Conservation (phyloP, 2,329 filamentous ascomycete species). For the Aulographum hederae region DNA sequence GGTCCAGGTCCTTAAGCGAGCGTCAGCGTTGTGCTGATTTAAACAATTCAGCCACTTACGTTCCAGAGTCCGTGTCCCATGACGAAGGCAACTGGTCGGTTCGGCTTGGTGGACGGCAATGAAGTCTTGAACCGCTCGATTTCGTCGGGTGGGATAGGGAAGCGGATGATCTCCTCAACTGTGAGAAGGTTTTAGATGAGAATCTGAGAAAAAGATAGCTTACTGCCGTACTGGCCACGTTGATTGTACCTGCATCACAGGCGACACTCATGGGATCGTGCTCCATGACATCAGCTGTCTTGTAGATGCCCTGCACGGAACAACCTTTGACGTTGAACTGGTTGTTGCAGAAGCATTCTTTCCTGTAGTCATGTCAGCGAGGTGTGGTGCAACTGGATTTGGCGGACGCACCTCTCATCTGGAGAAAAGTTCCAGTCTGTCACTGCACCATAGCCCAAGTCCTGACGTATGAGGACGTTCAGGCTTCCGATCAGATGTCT, state of each 20-base stretch:
- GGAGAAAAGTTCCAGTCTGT: conserved; percentile 31
- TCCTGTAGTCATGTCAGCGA: conserved; percentile 11
- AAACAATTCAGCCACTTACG: no score
- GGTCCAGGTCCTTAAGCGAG: conserved; percentile 21
- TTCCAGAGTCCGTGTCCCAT: background rate
- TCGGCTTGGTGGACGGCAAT: background rate
- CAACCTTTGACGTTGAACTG: conserved; percentile 31
- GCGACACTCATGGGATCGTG: conserved; percentile 24
- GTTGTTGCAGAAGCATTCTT: conserved; percentile 29
- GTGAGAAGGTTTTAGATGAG: no score
- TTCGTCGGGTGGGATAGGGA: background rate
- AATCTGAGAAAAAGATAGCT: no score
- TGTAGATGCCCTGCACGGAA: conserved; percentile 30
- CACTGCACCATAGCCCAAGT: conserved; percentile 30
- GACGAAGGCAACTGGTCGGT: background rate
- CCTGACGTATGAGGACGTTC: conserved; percentile 26
- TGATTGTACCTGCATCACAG: conserved; percentile 19
- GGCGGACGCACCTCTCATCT: no score
- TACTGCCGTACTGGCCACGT: no score
- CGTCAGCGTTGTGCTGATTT: conserved; percentile 9
- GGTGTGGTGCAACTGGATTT: conserved; percentile 8
- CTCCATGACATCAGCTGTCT: conserved; percentile 24
- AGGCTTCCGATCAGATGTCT: conserved; percentile 29
- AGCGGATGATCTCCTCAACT: conserved; percentile 1
- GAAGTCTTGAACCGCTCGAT: background rate